Evolutionary conservation across 345 rosid species (phyloP).

Genomic region (Sapria himalayana): DNA sequence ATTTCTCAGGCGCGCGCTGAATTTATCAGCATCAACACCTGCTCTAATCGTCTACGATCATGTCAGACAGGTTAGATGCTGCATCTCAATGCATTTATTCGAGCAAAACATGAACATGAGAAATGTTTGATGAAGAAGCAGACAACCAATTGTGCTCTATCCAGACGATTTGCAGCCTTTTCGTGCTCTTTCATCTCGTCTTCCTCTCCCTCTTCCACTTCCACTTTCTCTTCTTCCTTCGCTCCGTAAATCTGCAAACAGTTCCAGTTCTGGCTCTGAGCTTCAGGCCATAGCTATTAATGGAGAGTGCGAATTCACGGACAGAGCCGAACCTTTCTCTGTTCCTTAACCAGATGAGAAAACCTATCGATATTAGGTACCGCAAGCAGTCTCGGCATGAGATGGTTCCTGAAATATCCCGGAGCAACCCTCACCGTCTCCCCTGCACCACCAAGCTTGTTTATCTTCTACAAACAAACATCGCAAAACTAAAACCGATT

Average conservation of each 20-base stretch:
- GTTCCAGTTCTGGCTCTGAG: too few species aligned
- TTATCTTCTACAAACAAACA: slow-evolving; percentile 30
- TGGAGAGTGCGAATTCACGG: too few species aligned
- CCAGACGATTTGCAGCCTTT: slow-evolving; percentile 59
- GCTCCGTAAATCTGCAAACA: slow-evolving; percentile 62
- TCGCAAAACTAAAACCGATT: background rate
- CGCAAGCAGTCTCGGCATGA: slow-evolving; percentile 87
- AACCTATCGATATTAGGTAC: slow-evolving; percentile 86
- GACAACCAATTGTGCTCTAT: slow-evolving; percentile 45
- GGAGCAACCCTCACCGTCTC: slow-evolving; percentile 89
- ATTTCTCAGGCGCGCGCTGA: slow-evolving; percentile 42
- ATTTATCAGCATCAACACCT: slow-evolving; percentile 39
- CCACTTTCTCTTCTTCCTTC: slow-evolving; percentile 53
- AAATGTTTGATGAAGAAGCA: slow-evolving; percentile 6
- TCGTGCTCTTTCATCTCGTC: slow-evolving; percentile 43
- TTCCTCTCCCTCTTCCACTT: slow-evolving; percentile 31
- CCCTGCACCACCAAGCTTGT: slow-evolving; percentile 91
- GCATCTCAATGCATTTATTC: background rate
- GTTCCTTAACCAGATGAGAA: slow-evolving; percentile 72
- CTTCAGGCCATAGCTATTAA: too few species aligned
- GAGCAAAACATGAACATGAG: background rate
- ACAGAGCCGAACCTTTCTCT: slow-evolving; percentile 41
- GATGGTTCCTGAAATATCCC: slow-evolving; percentile 73
- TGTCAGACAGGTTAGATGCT: slow-evolving; percentile 2
- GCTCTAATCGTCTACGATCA: slow-evolving; percentile 34